Evolutionary conservation across 1,139 yeast genomes (phyloP).

Genomic region (Suhomyces kunorum): DNA sequence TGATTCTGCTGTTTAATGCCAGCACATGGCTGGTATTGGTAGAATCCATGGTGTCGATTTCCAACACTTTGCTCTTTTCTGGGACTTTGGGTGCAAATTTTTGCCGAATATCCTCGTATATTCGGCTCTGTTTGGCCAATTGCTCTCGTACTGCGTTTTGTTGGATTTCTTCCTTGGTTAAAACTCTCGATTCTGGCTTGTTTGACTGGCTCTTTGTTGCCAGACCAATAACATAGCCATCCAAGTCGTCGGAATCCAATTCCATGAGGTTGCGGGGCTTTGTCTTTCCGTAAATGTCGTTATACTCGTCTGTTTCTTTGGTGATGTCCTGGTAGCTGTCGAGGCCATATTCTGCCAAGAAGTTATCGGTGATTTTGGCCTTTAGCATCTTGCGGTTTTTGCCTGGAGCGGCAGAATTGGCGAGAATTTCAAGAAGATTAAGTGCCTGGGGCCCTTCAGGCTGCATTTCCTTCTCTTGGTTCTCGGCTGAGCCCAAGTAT

Average conservation of each 20-base stretch:
- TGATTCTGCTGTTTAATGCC: constrained; percentile 29
- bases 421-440: constrained; percentile 10
- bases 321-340: constrained; percentile 33
- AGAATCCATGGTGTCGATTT: constrained; percentile 37
- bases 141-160: constrained; percentile 28
- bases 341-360: constrained; percentile 45
- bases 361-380: constrained; percentile 34
- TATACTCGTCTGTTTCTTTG: constrained; percentile 30
- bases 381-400: constrained; percentile 35
- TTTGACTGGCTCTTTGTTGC: constrained; percentile 11
- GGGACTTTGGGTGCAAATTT: constrained; percentile 25
- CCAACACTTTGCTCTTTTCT: constrained; percentile 31
- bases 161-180: constrained; percentile 32
- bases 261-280: constrained; percentile 25
- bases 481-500: constrained; percentile 31
- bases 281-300: constrained; percentile 25
- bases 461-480: neutral
- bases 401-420: constrained; percentile 18
- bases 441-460: neutral
- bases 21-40: constrained; percentile 28
- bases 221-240: constrained; percentile 42
- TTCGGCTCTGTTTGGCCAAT: constrained; percentile 29
- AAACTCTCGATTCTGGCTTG: constrained; percentile 16
- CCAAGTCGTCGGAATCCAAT: constrained; percentile 28
- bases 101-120: constrained; percentile 32